Percentiles rank a stretch among this genome's conserved stretches.
These are phyloP conservation scores for Fraxinus pennsylvanica DNA, from an alignment of 257 asterid species.

Conservation along the genomic window DNA sequence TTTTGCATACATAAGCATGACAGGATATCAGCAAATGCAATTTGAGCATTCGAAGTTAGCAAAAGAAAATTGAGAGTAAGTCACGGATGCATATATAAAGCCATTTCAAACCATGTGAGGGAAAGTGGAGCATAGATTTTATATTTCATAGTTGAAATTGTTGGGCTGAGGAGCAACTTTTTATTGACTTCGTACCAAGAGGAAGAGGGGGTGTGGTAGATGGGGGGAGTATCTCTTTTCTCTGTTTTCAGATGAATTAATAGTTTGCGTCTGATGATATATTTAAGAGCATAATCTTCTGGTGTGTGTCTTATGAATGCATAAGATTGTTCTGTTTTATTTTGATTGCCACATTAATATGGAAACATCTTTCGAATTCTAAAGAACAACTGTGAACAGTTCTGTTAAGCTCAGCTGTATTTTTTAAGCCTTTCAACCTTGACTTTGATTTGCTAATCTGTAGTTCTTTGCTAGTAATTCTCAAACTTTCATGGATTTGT, in stretches of 20 bases:
- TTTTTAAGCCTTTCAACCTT: neutral
- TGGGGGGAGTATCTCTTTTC: neutral
- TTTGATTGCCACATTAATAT: conserved; percentile 12
- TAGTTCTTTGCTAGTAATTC: neutral
- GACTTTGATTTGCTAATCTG: neutral
- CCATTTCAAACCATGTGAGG: neutral
- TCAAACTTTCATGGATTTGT: neutral
- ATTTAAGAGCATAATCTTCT: neutral
- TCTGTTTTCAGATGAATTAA: neutral
- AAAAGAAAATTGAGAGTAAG: neutral
- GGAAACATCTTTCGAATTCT: neutral
- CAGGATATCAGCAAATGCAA: neutral
- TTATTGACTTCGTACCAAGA: neutral
- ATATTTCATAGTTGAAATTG: neutral
- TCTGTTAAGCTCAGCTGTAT: neutral
- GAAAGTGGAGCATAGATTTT: neutral
- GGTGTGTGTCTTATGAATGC: neutral
- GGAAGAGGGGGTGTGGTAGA: neutral
- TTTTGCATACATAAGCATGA: neutral
- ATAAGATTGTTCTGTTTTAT: neutral
- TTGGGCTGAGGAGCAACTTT: neutral
- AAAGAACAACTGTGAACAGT: neutral
- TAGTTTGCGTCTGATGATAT: neutral
- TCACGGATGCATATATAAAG: neutral
- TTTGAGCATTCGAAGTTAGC: neutral